phyloP scores from a whole-genome alignment of 805 yeast species.

The Peterozyma toletana region DNA sequence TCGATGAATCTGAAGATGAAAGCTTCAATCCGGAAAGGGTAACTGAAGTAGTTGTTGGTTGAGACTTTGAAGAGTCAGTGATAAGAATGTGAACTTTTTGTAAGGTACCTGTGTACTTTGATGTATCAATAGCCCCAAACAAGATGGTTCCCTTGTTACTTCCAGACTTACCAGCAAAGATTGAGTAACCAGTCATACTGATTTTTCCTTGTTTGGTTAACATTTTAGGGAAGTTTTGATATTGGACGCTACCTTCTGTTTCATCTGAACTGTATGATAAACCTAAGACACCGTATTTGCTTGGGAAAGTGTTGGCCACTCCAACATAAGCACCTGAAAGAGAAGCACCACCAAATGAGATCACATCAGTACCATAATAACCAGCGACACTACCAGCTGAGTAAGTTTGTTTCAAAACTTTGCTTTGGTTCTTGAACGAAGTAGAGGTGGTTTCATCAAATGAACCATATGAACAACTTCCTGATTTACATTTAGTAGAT shows the following conservation, averaged over 20 bases:
- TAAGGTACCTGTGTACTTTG: conserved; percentile 43
- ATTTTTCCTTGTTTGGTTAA: conserved; percentile 46
- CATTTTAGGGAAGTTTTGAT: conserved; percentile 52
- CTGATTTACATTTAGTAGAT: background rate
- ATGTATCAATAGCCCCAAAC: conserved; percentile 62
- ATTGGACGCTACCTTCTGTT: conserved; percentile 13
- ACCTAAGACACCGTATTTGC: conserved; percentile 56
- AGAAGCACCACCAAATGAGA: conserved; percentile 35
- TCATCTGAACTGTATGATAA: conserved; percentile 35
- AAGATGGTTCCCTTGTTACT: conserved; percentile 35
- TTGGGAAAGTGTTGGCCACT: conserved; percentile 48
- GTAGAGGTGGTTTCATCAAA: conserved; percentile 25
- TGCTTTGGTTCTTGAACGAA: conserved; percentile 15
- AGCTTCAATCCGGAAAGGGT: background rate
- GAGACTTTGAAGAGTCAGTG: background rate
- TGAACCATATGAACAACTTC: conserved; percentile 24
- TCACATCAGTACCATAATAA: conserved; percentile 48
- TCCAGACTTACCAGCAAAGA: conserved; percentile 22
- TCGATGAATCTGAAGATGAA: conserved; percentile 1
- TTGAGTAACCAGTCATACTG: conserved; percentile 41
- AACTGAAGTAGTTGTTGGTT: background rate
- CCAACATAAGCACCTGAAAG: conserved; percentile 52
- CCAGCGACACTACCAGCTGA: no score
- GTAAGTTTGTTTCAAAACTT: no score
- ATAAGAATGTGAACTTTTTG: conserved; percentile 31